A percentile compares a stretch with the other conserved stretches of the same genome.
Evolutionary conservation across 371 early-diverging fungal species (phyloP).

Genomic region (Coemansia sp.): DNA sequence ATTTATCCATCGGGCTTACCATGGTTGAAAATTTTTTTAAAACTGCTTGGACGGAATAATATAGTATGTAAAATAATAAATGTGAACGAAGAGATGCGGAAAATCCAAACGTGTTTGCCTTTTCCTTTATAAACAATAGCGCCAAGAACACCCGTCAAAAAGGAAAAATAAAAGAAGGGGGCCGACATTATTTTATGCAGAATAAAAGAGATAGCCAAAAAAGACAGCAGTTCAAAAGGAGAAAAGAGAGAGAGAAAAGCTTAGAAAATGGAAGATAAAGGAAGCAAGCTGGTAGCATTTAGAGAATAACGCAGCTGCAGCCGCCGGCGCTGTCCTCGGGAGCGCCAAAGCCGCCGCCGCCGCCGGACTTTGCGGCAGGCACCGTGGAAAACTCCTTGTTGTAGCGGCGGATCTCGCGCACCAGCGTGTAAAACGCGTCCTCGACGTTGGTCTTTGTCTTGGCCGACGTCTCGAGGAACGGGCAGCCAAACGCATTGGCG

Average conservation of each 20-base stretch:
- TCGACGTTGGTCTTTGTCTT: constrained; percentile 88
- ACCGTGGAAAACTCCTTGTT: constrained; percentile 59
- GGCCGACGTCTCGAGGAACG: constrained; percentile 92
- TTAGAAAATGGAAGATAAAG: background rate
- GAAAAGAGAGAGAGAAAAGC: background rate
- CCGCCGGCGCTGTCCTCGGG: constrained; percentile 42
- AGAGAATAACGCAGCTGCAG: constrained; percentile 46
- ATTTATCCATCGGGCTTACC: too few relatives aligned
- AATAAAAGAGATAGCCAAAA: background rate
- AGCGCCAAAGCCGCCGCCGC: constrained; percentile 11
- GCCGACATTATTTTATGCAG: background rate
- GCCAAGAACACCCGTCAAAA: background rate
- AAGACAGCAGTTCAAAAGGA: background rate
- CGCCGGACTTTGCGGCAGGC: constrained; percentile 25
- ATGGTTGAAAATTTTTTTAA: too few relatives aligned
- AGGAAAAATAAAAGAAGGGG: background rate
- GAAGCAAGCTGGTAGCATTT: background rate
- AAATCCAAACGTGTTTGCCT: background rate
- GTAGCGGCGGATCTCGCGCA: constrained; percentile 79
- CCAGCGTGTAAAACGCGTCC: constrained; percentile 86
- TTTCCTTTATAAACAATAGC: background rate
- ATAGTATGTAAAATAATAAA: background rate
- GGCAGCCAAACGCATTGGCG: constrained; percentile 74
- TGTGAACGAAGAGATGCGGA: background rate
- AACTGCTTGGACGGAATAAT: too few relatives aligned